Evolutionary conservation across 768 basidiomycete species (phyloP).

Genomic region (Tricholoma furcatifolium): DNA sequence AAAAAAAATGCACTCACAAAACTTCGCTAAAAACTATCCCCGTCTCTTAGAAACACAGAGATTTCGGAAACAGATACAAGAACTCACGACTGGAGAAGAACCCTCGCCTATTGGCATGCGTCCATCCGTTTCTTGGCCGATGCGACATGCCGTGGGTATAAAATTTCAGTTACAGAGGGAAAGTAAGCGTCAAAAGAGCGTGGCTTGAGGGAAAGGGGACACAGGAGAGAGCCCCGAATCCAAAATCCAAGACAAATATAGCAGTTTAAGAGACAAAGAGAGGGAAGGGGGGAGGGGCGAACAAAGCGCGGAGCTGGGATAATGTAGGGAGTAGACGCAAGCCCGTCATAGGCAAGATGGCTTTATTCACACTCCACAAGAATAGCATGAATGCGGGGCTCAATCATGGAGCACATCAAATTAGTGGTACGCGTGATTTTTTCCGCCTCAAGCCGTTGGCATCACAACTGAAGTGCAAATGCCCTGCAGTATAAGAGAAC

Average conservation of each 20-base stretch:
- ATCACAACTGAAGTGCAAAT: not conserved
- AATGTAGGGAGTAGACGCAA: too few species aligned
- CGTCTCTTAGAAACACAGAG: not conserved
- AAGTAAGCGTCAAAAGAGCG: slow-evolving; percentile 8
- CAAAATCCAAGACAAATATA: not conserved
- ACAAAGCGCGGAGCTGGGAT: not conserved
- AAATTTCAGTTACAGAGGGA: not conserved
- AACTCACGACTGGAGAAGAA: slow-evolving; percentile 8
- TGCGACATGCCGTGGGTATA: not conserved
- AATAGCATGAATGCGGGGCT: slow-evolving; percentile 1
- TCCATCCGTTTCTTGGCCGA: slow-evolving; percentile 5
- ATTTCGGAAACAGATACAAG: not conserved
- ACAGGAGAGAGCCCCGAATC: not conserved
- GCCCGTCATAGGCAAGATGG: not conserved
- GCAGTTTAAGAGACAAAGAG: not conserved
- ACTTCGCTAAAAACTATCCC: not conserved
- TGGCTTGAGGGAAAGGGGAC: not conserved
- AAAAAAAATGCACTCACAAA: slow-evolving; percentile 5
- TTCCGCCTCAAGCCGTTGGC: not conserved
- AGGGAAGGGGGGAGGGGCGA: not conserved
- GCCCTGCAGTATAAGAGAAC: too few species aligned
- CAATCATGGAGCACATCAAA: not conserved
- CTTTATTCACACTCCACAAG: slow-evolving; percentile 17
- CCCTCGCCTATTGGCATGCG: slow-evolving; percentile 5
- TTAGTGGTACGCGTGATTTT: not conserved